Conservation (phyloP, 2,329 filamentous ascomycete genomes). For the Aureobasidium pullulans region DNA sequence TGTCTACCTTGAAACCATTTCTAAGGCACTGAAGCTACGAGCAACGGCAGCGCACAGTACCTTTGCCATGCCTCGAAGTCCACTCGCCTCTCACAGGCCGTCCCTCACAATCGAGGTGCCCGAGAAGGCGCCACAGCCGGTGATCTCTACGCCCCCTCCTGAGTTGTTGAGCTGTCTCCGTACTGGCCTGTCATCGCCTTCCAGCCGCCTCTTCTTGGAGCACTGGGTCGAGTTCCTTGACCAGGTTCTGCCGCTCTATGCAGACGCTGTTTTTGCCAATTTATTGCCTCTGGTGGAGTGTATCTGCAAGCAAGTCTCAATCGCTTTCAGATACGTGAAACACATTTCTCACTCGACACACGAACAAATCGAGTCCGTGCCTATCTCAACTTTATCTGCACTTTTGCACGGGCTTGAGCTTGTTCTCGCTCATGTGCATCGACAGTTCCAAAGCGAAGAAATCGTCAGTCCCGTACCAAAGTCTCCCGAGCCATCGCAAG, state of each 20-base stretch:
- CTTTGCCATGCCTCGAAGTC: neutral
- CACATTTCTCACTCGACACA: slow-evolving; percentile 44
- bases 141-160: slow-evolving; percentile 49
- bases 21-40: slow-evolving; percentile 11
- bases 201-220: slow-evolving; percentile 71
- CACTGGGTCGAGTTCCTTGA: slow-evolving; percentile 85
- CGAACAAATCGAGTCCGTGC: slow-evolving; percentile 22
- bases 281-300: slow-evolving; percentile 87
- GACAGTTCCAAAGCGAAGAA: slow-evolving; percentile 61
- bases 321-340: slow-evolving; percentile 65
- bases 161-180: slow-evolving; percentile 77
- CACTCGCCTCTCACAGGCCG: neutral
- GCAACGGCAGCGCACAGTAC: neutral
- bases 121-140: neutral
- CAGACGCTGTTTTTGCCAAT: slow-evolving; percentile 79
- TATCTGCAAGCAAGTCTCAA: slow-evolving; percentile 69
- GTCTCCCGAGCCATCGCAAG: slow-evolving; percentile 72
- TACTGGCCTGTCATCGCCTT: slow-evolving; percentile 67
- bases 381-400: slow-evolving; percentile 61
- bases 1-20: slow-evolving; percentile 14
- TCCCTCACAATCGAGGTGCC: slow-evolving; percentile 5
- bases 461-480: slow-evolving; percentile 61
- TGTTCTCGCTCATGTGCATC: slow-evolving; percentile 78
- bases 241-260: slow-evolving; percentile 76
- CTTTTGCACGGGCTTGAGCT: slow-evolving; percentile 90